Conservation (phyloP, 1,139 yeast genomes). For the Blastobotrys illinoisensis region DNA sequence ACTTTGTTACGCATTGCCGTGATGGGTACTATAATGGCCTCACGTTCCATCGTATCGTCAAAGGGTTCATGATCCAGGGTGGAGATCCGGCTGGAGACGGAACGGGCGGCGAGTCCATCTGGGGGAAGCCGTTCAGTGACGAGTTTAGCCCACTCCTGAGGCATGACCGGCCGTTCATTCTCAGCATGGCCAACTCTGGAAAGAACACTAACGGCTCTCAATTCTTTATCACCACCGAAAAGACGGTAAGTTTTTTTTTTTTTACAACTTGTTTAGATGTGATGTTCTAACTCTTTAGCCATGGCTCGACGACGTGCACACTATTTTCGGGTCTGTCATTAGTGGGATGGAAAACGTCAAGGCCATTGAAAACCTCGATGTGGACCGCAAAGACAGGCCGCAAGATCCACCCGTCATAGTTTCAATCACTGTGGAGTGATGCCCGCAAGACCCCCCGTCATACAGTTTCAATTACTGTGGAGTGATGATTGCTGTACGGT, state of each 20-base stretch:
- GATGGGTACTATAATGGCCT: slow-evolving; percentile 40
- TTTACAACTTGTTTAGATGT: no score
- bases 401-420: slow-evolving; percentile 26
- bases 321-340: slow-evolving; percentile 54
- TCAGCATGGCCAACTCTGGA: slow-evolving; percentile 62
- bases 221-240: slow-evolving; percentile 48
- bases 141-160: slow-evolving; percentile 38
- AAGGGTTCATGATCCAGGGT: slow-evolving; percentile 48
- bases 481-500: background rate
- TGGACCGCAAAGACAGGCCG: slow-evolving; percentile 33
- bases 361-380: slow-evolving; percentile 29
- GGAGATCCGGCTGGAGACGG: slow-evolving; percentile 51
- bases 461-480: background rate
- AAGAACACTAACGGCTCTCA: slow-evolving; percentile 59
- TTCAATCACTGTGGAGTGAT: background rate
- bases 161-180: slow-evolving; percentile 41
- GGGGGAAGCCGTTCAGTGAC: slow-evolving; percentile 41
- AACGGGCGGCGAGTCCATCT: slow-evolving; percentile 43
- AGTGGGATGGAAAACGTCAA: slow-evolving; percentile 35
- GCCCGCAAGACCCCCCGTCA: no score
- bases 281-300: slow-evolving; percentile 22
- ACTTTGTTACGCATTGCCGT: slow-evolving; percentile 38
- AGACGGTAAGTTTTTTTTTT: slow-evolving; percentile 21
- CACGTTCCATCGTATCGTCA: slow-evolving; percentile 45
- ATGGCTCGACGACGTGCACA: slow-evolving; percentile 53